These are phyloP conservation scores for Taiwanofungus camphoratus DNA, from an alignment of 1,284 basidiomycete species.

Conservation along the genomic window DNA sequence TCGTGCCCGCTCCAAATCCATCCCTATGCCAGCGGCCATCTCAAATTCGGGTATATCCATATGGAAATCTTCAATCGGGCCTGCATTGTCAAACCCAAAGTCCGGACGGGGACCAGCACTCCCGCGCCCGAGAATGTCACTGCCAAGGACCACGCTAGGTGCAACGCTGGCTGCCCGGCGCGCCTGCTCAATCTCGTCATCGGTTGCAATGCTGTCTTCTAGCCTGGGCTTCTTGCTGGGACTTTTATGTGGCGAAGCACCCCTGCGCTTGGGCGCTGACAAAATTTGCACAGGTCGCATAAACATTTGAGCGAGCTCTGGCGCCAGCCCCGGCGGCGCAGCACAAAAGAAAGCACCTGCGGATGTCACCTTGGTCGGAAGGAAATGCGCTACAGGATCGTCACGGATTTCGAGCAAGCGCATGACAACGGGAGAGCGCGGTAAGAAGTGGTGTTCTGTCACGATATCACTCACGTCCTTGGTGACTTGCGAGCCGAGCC, in stretches of 20 bases:
- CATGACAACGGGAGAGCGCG: constrained; percentile 76
- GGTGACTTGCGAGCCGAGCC: constrained; percentile 50
- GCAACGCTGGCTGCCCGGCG: constrained; percentile 60
- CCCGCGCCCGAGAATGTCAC: constrained; percentile 39
- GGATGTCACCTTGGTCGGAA: constrained; percentile 71
- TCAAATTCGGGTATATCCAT: constrained; percentile 43
- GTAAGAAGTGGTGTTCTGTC: constrained; percentile 76
- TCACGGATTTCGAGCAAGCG: constrained; percentile 79
- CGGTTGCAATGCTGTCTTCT: constrained; percentile 36
- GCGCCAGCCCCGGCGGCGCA: constrained; percentile 75
- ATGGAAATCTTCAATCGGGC: constrained; percentile 57
- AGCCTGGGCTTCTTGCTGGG: constrained; percentile 50
- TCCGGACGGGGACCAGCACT: constrained; percentile 26
- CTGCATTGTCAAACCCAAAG: constrained; percentile 38
- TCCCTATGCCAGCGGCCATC: constrained; percentile 24
- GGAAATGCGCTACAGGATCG: constrained; percentile 81
- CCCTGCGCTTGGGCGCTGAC: constrained; percentile 43
- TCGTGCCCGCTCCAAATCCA: constrained; percentile 33
- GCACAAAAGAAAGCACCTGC: constrained; percentile 74
- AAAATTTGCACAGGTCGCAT: constrained; percentile 59
- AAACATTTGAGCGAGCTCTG: constrained; percentile 79
- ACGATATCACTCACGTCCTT: constrained; percentile 73
- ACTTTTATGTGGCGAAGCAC: constrained; percentile 21
- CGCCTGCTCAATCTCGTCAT: constrained; percentile 50
- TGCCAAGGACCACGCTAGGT: constrained; percentile 48